A percentile compares a stretch with the other conserved stretches of the same genome.
These are phyloP conservation scores for Aureobasidium sp. DNA, from an alignment of 2,329 filamentous ascomycete genomes.

Conservation along the genomic window DNA sequence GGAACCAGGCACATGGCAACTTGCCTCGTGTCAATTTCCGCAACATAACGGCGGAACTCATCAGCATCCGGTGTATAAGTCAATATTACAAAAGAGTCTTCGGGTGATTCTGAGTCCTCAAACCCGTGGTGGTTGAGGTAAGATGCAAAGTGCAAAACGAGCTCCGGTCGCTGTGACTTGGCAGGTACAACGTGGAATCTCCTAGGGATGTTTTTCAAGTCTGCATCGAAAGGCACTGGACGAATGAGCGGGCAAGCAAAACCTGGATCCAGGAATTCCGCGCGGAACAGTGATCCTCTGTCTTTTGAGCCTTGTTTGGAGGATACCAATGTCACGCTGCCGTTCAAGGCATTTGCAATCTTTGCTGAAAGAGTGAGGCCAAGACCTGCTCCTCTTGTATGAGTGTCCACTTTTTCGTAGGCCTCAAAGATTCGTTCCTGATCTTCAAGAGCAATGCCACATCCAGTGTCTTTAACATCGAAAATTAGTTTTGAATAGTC, in stretches of 20 bases:
- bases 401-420: slow-evolving; percentile 37
- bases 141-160: slow-evolving; percentile 19
- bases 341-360: slow-evolving; percentile 36
- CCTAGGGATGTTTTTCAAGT: neutral
- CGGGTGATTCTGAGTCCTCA: slow-evolving; percentile 4
- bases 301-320: slow-evolving; percentile 25
- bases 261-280: slow-evolving; percentile 26
- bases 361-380: slow-evolving; percentile 39
- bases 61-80: slow-evolving; percentile 24
- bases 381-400: slow-evolving; percentile 37
- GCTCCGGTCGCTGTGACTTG: slow-evolving; percentile 3
- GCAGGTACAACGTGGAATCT: slow-evolving; percentile 14
- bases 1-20: slow-evolving; percentile 29
- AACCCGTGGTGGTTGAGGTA: slow-evolving; percentile 19
- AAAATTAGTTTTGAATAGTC: slow-evolving; percentile 30
- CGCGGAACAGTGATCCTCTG: slow-evolving; percentile 37
- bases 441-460: slow-evolving; percentile 33
- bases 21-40: slow-evolving; percentile 16
- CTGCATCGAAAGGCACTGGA: neutral
- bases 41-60: slow-evolving; percentile 19
- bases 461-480: slow-evolving; percentile 40
- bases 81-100: slow-evolving; percentile 23
- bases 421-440: slow-evolving; percentile 37
- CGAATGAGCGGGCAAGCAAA: slow-evolving; percentile 20
- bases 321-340: slow-evolving; percentile 32